These are phyloP conservation scores for Mycena capillaripes DNA, from an alignment of 768 basidiomycete species.

Conservation along the genomic window DNA sequence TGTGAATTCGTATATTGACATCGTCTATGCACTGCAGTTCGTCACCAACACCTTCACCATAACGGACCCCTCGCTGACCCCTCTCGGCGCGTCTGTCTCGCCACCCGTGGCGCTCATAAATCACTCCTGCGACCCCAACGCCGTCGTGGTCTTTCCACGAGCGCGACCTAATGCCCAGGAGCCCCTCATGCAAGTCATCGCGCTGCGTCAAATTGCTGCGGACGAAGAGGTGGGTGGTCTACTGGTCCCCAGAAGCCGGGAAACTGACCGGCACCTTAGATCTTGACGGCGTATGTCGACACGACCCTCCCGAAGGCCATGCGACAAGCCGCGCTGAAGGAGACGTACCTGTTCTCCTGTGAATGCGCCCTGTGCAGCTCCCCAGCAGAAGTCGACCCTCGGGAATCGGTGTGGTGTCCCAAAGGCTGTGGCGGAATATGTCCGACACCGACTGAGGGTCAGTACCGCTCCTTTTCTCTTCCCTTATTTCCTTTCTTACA, in stretches of 20 bases:
- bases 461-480: conserved; percentile 7
- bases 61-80: conserved; percentile 80
- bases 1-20: background rate
- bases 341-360: conserved; percentile 88
- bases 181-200: conserved; percentile 80
- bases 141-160: conserved; percentile 91
- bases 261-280: conserved; percentile 57
- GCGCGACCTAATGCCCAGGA: conserved; percentile 56
- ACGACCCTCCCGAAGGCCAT: conserved; percentile 73
- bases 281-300: conserved; percentile 89
- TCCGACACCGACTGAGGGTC: conserved; percentile 73
- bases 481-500: background rate
- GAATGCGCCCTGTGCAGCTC: conserved; percentile 70
- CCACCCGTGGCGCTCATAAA: conserved; percentile 87
- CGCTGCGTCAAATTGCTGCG: conserved; percentile 71
- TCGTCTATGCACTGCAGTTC: conserved; percentile 67
- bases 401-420: conserved; percentile 80
- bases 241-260: background rate
- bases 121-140: conserved; percentile 91
- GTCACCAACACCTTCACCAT: conserved; percentile 93
- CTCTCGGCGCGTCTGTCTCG: conserved; percentile 88
- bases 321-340: conserved; percentile 70
- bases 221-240: conserved; percentile 79
- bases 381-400: conserved; percentile 62
- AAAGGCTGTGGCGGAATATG: conserved; percentile 77